Base-by-base conservation (phyloP, 202 grass and related monocot species). In the Elaeis oleifera region DNA sequence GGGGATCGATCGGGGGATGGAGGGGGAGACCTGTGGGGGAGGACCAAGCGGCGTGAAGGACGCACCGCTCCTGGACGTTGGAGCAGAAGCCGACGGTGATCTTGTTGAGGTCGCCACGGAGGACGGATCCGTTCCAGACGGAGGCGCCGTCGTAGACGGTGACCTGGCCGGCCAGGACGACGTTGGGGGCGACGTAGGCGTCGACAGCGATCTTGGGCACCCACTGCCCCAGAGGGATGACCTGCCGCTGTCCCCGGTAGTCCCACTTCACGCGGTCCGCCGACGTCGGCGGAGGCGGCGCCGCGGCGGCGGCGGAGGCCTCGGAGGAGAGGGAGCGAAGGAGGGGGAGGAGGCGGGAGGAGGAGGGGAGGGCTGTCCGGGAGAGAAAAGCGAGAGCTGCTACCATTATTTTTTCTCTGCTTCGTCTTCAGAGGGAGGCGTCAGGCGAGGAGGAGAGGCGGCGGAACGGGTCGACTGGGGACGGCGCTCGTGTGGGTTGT, bases 61-160 rank as follows among this genome's bases (percentile, higher is more conserved):
- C 94, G 72, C 84, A 89, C 15, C 89, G 83, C 72, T 97, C 94
- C 88, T 97, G 94, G 20, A 97, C 85, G 64, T 86, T 97, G 48
- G 94, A 78, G 73, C 82, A 89, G 85, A 97, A 97, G 1, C 94
- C 94, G 26, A 97, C 73, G 3, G 84, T 86, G 62, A 97, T 97
- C 84, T 97, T 97, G 79, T 97, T 92, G 23, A 97, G 94, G 58
- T 92, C 94, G 3, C 94, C 92, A 0, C 94, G 85, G 17, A 97
- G 84, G 64, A 97, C 88, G 55, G 94, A 60, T 60, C 94, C 94
- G 74, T 76, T 81, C 94, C 94, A 97, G 31, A 97, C 94, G 15
- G 94, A 97, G 25, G 94, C 88, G 61, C 84, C 82, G 65, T 97
- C 94, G 61, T 80, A 63, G 71, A 97, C 82, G 48, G 77, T 89